Base-by-base conservation (phyloP, 75 land plant species). In the Picea sitchensis region DNA sequence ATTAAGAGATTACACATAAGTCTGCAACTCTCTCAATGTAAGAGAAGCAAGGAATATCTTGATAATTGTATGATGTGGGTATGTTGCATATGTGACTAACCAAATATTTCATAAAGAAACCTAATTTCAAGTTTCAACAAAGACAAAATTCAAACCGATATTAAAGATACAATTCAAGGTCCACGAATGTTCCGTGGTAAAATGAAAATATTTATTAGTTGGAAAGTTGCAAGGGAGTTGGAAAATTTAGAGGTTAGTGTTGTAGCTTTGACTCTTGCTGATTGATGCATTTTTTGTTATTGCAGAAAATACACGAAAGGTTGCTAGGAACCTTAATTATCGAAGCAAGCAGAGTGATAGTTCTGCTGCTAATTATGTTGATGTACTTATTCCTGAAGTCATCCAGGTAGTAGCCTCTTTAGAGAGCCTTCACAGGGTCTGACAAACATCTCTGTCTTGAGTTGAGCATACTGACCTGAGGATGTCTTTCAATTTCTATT, bases 311-410 rank as follows among this genome's bases (percentile, higher is more conserved):
- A 96, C 99, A 14, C 86, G 90, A 71, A 79, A 34, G 65, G 99
- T 96, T 71, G 87, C 98, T 61, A 83, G 76, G 68, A 96, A 96
- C 77, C 89, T 96, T 17, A 80, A 90, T 61, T 88, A 86, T 78
- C 81, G 59, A 61, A 85, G 47, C 1, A 67, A 61, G n/a, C 21
- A 51, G 79, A 80, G 75, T 13, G 82, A 77, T 30, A 47, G 47
- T 36, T 56, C 30, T 4, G 21, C 47, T 60, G 75, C 62, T 32
- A 72, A 84, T 80, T 82, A 62, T 61, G 95, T 96, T 18, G 88
- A 96, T 85, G 99, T 96, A 3, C 73, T 92, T 63, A 86, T 96
- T 81, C 99, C 99, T 61, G 90, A 92, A 83, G 91, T 94, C 78
- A 87, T 96, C 73, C 90, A 92, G 99, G 99, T 91, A 85, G 7